phyloP scores from a whole-genome alignment of 129 eudicot genomes.

The Tagetes patula region DNA sequence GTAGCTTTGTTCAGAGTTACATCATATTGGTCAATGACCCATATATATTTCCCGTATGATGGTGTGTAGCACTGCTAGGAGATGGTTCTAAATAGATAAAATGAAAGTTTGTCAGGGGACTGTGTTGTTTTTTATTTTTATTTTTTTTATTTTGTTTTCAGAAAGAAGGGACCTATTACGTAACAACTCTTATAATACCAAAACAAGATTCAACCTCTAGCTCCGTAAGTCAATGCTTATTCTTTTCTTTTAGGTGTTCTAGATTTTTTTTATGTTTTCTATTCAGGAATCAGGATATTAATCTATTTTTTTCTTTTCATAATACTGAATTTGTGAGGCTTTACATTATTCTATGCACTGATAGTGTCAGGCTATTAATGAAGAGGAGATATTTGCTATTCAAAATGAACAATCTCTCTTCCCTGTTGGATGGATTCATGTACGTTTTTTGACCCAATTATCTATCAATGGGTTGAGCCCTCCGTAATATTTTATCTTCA shows the following conservation, averaged over 20 bases:
- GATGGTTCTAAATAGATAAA: background rate
- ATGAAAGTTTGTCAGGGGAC: slow-evolving; percentile 3
- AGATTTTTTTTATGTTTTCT: slow-evolving; percentile 10
- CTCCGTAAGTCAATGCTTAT: slow-evolving; percentile 48
- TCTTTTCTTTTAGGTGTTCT: slow-evolving; percentile 4
- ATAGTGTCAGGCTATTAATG: slow-evolving; percentile 70
- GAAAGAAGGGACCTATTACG: slow-evolving; percentile 64
- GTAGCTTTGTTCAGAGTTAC: background rate
- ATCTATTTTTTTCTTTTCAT: background rate
- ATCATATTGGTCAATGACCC: slow-evolving; percentile 11
- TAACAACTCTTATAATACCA: slow-evolving; percentile 66
- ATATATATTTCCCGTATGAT: background rate
- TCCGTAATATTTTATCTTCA: background rate
- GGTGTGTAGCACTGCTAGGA: slow-evolving; percentile 5
- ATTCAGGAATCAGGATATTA: background rate
- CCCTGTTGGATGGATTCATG: slow-evolving; percentile 90
- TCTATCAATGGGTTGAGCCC: background rate
- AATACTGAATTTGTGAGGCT: slow-evolving; percentile 8
- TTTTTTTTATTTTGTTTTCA: slow-evolving; percentile 27
- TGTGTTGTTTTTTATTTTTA: background rate
- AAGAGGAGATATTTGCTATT: slow-evolving; percentile 73
- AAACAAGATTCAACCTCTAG: slow-evolving; percentile 70
- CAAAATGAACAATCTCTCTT: slow-evolving; percentile 61
- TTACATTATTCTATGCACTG: slow-evolving; percentile 20
- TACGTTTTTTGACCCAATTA: slow-evolving; percentile 34